A percentile compares a stretch with the other conserved stretches of the same genome.
Evolutionary conservation across 2,329 filamentous ascomycete species (phyloP).

Genomic region (Penicillium sp.): DNA sequence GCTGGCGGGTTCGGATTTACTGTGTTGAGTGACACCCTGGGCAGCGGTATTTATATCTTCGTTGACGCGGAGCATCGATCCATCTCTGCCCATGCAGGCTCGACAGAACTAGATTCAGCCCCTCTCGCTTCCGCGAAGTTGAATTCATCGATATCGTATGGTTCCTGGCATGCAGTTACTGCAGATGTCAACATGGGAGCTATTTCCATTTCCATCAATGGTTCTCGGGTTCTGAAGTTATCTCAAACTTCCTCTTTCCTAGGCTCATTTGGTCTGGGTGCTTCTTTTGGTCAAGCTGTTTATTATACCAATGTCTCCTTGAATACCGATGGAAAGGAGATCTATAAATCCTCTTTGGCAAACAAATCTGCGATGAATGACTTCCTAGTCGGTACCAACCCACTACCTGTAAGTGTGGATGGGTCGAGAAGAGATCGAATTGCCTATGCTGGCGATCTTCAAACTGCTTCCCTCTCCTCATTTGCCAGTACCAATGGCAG

Average conservation of each 20-base stretch:
- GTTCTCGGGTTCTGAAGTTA: constrained; percentile 22
- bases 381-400: constrained; percentile 41
- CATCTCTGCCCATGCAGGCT: constrained; percentile 16
- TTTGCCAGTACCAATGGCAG: constrained; percentile 16
- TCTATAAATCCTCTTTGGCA: constrained; percentile 30
- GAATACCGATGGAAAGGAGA: constrained; percentile 9
- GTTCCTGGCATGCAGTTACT: constrained; percentile 10
- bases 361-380: constrained; percentile 32
- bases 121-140: constrained; percentile 6
- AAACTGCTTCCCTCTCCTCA: constrained; percentile 8
- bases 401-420: constrained; percentile 35
- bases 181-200: constrained; percentile 7
- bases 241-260: constrained; percentile 29
- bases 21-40: constrained; percentile 34
- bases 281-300: constrained; percentile 32
- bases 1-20: constrained; percentile 32
- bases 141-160: constrained; percentile 1
- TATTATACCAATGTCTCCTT: constrained; percentile 13
- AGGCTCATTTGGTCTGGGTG: constrained; percentile 36
- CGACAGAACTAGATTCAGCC: constrained; percentile 2
- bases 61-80: constrained; percentile 21
- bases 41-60: constrained; percentile 32
- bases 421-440: constrained; percentile 31
- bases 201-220: constrained; percentile 6
- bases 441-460: constrained; percentile 17